A percentile compares a stretch with the other conserved stretches of the same genome.
Conservation (phyloP, 805 yeast genomes). For the Pichia membranifaciens region DNA sequence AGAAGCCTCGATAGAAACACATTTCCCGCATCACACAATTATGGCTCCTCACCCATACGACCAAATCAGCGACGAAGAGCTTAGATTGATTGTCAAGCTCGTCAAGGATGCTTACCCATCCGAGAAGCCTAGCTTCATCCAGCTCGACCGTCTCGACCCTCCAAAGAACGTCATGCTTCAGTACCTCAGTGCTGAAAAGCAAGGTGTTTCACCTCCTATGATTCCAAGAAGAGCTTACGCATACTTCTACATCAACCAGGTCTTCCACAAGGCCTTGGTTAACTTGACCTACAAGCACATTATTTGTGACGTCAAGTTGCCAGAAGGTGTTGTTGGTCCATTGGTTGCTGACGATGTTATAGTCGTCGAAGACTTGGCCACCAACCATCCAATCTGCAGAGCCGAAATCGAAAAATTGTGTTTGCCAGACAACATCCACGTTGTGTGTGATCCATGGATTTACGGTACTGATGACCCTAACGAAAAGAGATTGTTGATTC, state of each 20-base stretch:
- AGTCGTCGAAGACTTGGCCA: slow-evolving; percentile 46
- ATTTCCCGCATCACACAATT: no score
- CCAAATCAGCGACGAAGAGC: slow-evolving; percentile 46
- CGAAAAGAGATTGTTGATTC: slow-evolving; percentile 58
- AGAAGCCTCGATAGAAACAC: no score
- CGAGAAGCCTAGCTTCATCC: slow-evolving; percentile 56
- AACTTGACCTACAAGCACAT: slow-evolving; percentile 59
- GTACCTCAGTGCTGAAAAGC: slow-evolving; percentile 62
- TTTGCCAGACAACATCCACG: slow-evolving; percentile 48
- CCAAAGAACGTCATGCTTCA: slow-evolving; percentile 68
- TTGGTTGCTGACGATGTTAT: slow-evolving; percentile 58
- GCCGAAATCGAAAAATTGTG: slow-evolving; percentile 65
- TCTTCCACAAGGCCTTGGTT: slow-evolving; percentile 65
- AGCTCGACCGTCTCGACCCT: slow-evolving; percentile 68
- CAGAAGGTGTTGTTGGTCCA: slow-evolving; percentile 67
- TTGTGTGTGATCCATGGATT: slow-evolving; percentile 78
- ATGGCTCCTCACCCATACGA: slow-evolving; percentile 30
- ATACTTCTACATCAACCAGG: slow-evolving; percentile 52
- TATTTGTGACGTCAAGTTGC: slow-evolving; percentile 48
- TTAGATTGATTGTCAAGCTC: slow-evolving; percentile 51
- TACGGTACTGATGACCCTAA: slow-evolving; percentile 67
- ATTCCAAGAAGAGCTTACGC: slow-evolving; percentile 65
- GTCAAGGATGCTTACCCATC: slow-evolving; percentile 54
- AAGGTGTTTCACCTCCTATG: slow-evolving; percentile 45
- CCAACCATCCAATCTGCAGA: slow-evolving; percentile 48